Evolutionary conservation across 768 basidiomycete species (phyloP).

Genomic region (Panellus pusillus): DNA sequence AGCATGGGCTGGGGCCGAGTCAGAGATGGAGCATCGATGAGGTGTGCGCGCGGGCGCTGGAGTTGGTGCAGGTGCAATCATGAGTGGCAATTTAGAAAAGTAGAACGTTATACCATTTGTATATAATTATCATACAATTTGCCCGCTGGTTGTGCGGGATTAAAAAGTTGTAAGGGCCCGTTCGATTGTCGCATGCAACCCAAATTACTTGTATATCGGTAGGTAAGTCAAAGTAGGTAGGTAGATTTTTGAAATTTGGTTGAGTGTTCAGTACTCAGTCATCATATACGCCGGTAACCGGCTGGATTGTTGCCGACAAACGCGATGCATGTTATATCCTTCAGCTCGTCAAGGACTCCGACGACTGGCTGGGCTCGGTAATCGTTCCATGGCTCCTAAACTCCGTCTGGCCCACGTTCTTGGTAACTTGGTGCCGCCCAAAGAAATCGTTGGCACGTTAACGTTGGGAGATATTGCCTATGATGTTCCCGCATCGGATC

Average conservation of each 20-base stretch:
- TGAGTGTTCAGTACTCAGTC: too few species aligned
- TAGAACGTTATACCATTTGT: background rate
- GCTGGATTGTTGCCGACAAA: too few species aligned
- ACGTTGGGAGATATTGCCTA: conserved; percentile 58
- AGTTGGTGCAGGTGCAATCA: conserved; percentile 55
- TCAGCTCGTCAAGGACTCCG: conserved; percentile 1
- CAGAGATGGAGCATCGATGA: conserved; percentile 82
- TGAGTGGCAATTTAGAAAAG: background rate
- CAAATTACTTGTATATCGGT: too few species aligned
- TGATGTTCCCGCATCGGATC: conserved; percentile 49
- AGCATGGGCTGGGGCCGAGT: conserved; percentile 57
- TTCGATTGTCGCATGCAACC: too few species aligned
- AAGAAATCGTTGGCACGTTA: conserved; percentile 50
- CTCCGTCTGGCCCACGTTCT: conserved; percentile 53
- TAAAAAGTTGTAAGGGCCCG: too few species aligned
- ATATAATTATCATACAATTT: too few species aligned
- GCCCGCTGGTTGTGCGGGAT: too few species aligned
- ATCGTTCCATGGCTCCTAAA: conserved; percentile 26
- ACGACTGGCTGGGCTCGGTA: background rate
- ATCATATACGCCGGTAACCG: too few species aligned
- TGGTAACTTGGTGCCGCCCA: conserved; percentile 40
- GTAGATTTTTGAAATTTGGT: too few species aligned
- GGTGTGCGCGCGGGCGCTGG: conserved; percentile 68
- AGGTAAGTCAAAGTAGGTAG: too few species aligned
- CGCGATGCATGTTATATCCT: background rate